Evolutionary conservation across 257 asterid genomes (phyloP), one percentile per base, ranked within the genome.

Genomic region (Solanum pimpinellifolium): DNA sequence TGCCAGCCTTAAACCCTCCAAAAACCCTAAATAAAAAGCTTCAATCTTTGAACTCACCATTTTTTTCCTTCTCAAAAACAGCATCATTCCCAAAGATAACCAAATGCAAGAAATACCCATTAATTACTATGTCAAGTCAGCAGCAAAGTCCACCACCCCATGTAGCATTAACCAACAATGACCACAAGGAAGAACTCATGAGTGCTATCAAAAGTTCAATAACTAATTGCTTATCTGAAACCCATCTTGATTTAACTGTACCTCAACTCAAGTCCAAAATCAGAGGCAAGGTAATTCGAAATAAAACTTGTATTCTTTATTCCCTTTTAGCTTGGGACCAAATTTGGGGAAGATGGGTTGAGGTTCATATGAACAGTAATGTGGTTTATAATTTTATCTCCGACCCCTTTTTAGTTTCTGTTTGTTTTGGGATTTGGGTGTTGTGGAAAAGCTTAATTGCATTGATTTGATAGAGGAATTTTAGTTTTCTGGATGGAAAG

Each of bases 281-380:
- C 89, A 89, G 95, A 89, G 99, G 99, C 93, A 95, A 97, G 98
- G 99, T 97, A 65, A 78, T 74, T 9, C 81, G 37, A 35, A 11
- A 37, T 37, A 74, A 11, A 3, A 20, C 16, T 74, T 37, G 18
- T 33, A 16, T 70, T 16, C 14, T 27, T 12, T 27, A 25, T 31
- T 2, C 3, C 8, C 27, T 31, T 31, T 31, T 3, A 1, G 2
- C n/a, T 16, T 70, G 13, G 77, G 4, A 8, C 2, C 1, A 18
- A 31, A 31, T 1, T 33, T 70, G 44, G 25, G 25, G 44, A 41
- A 31, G n/a, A 29, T 69, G 77, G 44, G 44, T 20, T 70, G 42
- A 33, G 25, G 44, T 20, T 70, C 16, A 44, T 31, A 13, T 68
- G 75, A 31, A 70, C 44, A 70, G 37, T 70, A 70, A 16, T 16